These are phyloP conservation scores for Sisymbrium irio DNA, from an alignment of 345 rosid species.

Conservation along the genomic window DNA sequence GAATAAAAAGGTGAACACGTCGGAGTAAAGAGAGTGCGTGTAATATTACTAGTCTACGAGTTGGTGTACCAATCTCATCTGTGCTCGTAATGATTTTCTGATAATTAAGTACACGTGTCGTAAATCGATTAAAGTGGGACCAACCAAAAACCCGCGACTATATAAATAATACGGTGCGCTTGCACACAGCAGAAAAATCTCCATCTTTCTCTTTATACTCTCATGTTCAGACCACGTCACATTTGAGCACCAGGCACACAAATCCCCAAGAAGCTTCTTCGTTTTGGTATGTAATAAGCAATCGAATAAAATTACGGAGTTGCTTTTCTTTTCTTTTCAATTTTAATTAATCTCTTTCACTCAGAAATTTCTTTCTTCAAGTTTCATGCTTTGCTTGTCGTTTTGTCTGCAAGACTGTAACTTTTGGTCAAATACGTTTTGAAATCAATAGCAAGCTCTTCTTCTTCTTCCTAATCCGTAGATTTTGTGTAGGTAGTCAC, in stretches of 20 bases:
- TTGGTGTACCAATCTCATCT: conserved; percentile 31
- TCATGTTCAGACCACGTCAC: conserved; percentile 18
- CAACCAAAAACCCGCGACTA: not conserved
- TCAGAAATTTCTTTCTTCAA: not conserved
- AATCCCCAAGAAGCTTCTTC: conserved; percentile 38
- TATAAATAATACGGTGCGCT: not conserved
- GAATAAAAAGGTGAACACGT: not conserved
- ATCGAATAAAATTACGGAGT: not conserved
- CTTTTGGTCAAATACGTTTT: conserved; percentile 13
- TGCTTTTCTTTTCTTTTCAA: not conserved
- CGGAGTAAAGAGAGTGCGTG: conserved; percentile 5
- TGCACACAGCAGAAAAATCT: conserved; percentile 15
- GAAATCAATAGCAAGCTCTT: conserved; percentile 4
- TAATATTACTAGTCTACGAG: conserved; percentile 8
- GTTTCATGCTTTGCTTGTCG: not conserved
- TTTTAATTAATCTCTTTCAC: not conserved
- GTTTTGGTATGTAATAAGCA: conserved; percentile 20
- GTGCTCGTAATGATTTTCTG: not conserved
- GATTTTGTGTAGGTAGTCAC: not conserved
- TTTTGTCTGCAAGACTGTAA: not conserved
- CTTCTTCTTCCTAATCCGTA: conserved; percentile 12
- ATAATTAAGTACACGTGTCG: not conserved
- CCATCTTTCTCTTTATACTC: not conserved
- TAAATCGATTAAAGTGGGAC: not conserved
- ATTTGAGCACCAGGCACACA: conserved; percentile 9